Base-by-base conservation (phyloP, 2,329 filamentous ascomycete genomes). In the Emericellopsis cladophorae region DNA sequence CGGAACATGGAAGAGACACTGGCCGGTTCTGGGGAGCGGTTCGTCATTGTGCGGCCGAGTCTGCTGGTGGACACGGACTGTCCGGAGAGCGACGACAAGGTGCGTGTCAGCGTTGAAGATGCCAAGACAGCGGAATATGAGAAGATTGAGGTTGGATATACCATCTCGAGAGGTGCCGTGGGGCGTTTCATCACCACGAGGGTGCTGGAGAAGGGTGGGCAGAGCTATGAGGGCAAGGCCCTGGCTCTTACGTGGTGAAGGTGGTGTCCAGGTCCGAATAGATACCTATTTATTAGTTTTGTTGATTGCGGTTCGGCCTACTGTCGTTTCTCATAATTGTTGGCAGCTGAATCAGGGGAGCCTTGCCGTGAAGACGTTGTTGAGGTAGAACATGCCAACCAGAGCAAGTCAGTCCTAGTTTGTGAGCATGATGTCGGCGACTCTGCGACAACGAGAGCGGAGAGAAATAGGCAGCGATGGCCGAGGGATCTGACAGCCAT, bases 161-260 rank as follows among this genome's bases (percentile, higher is more conserved):
- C 50, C 23, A 61, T 68, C 41, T 58, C 55, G 15, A 49, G 63
- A 33, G 57, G 59, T 44, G 64, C 66, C 43, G 62, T 64, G 5
- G 65, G 65, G 2, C 48, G 52, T 32, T 68, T 63, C 57, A 55
- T 67, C 24, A 63, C 55, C 40, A 55, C 64, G 47, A 58, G 61
- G 34, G 41, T 62, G 18, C 44, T 66, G 16, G 41, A 40, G 32
- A 47, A 39, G 11, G 24, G 14, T 8, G 39, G 37, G 12, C 32
- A 42, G 22, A 32, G 24, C 16, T 43, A 43, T 31, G 38, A 44
- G 31, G 40, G 38, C 37, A 46, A 45, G 31, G 40, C 36, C 15
- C 31, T 45, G 5, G 35, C 36, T 5, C 11, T 45, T 10, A 45
- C 44, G 6, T 43, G 39, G 38, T 45, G 35, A 42, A 4, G 7